Percentiles rank a stretch among this genome's conserved stretches.
Evolutionary conservation across 2,329 filamentous ascomycete species (phyloP).

Genomic region (Furcasterigmium sp.): DNA sequence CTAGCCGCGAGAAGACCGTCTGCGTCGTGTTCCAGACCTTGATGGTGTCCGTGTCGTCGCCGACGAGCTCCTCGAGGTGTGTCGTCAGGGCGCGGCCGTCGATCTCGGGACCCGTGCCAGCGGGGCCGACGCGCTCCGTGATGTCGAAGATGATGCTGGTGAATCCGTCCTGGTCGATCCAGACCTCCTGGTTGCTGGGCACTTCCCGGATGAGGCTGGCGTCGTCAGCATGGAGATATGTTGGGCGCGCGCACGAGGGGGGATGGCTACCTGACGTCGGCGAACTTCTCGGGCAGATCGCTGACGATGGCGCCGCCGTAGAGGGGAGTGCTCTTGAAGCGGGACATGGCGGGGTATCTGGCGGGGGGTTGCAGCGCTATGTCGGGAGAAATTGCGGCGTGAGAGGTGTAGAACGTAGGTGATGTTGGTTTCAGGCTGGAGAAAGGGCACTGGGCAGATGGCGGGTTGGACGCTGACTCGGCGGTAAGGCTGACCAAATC

Average conservation of each 20-base stretch:
- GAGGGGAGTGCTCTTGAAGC: slow-evolving; percentile 54
- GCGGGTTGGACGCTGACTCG: too few species aligned
- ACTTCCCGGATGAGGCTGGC: slow-evolving; percentile 66
- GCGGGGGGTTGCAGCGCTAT: too few species aligned
- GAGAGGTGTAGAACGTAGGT: too few species aligned
- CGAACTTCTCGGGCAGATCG: slow-evolving; percentile 63
- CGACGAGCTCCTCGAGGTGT: slow-evolving; percentile 65
- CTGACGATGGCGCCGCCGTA: slow-evolving; percentile 69
- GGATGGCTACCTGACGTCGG: slow-evolving; percentile 62
- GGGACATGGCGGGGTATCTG: slow-evolving; percentile 33
- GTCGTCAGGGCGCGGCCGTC: slow-evolving; percentile 66
- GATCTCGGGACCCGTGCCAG: slow-evolving; percentile 49
- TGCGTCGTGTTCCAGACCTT: slow-evolving; percentile 63
- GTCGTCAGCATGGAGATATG: too few species aligned
- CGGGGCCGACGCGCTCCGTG: slow-evolving; percentile 66
- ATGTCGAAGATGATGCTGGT: slow-evolving; percentile 89
- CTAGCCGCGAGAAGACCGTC: slow-evolving; percentile 51
- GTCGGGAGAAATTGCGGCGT: too few species aligned
- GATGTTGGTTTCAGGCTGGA: too few species aligned
- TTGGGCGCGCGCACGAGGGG: background rate
- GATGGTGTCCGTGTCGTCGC: slow-evolving; percentile 56
- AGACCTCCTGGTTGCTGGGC: slow-evolving; percentile 88
- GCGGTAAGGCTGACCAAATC: too few species aligned
- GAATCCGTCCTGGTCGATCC: slow-evolving; percentile 76
- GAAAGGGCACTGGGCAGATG: too few species aligned